phyloP scores from a whole-genome alignment of 495 filamentous ascomycete species.

The Daldinia concentrica region DNA sequence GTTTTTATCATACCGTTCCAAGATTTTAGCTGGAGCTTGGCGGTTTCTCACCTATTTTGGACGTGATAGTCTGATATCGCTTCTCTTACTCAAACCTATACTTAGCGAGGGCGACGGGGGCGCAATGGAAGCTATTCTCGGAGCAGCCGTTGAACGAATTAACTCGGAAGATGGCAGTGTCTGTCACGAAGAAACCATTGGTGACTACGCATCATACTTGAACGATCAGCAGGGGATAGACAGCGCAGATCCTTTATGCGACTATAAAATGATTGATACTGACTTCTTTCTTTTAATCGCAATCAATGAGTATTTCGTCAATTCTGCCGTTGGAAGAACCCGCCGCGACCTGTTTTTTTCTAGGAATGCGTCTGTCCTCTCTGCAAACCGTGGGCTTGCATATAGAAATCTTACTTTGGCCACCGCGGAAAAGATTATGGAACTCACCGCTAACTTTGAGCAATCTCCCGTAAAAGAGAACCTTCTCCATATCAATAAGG shows the following conservation, averaged over 20 bases:
- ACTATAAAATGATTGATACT: slow-evolving; percentile 74
- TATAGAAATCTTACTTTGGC: slow-evolving; percentile 62
- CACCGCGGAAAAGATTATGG: slow-evolving; percentile 67
- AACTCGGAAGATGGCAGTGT: slow-evolving; percentile 67
- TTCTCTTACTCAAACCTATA: slow-evolving; percentile 65
- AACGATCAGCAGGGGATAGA: slow-evolving; percentile 63
- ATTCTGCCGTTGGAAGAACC: slow-evolving; percentile 54
- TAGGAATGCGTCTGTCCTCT: slow-evolving; percentile 57
- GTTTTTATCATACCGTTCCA: slow-evolving; percentile 70
- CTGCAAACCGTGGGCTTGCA: slow-evolving; percentile 59
- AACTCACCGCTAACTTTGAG: slow-evolving; percentile 61
- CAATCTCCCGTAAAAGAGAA: slow-evolving; percentile 55
- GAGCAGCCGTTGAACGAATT: slow-evolving; percentile 66
- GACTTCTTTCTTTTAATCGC: slow-evolving; percentile 68
- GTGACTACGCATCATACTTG: slow-evolving; percentile 70
- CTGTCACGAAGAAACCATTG: slow-evolving; percentile 73
- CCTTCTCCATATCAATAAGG: slow-evolving; percentile 64
- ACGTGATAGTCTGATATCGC: slow-evolving; percentile 69
- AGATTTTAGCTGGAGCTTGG: slow-evolving; percentile 72
- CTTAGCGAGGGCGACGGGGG: slow-evolving; percentile 65
- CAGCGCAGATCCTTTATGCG: slow-evolving; percentile 63
- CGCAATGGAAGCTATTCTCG: slow-evolving; percentile 69
- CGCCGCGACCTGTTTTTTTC: slow-evolving; percentile 59
- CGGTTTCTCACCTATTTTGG: slow-evolving; percentile 74
- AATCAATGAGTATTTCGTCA: slow-evolving; percentile 67